These are phyloP conservation scores for Melanogaster broomeanus DNA, from an alignment of 768 basidiomycete species.

Conservation along the genomic window DNA sequence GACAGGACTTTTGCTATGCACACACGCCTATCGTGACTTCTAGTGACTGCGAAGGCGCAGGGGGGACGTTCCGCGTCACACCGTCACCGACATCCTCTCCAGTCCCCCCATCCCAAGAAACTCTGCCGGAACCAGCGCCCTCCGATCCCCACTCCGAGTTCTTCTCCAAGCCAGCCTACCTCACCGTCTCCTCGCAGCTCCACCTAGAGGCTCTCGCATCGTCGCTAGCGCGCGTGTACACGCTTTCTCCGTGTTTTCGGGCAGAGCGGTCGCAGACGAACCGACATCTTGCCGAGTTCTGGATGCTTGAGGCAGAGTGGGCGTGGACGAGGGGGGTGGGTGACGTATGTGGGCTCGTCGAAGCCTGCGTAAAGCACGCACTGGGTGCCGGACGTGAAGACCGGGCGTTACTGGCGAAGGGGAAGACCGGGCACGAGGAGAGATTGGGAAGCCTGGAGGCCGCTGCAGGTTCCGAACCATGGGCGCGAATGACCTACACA, in stretches of 20 bases:
- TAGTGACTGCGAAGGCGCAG: conserved; percentile 95
- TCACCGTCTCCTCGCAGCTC: conserved; percentile 95
- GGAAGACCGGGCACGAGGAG: conserved; percentile 32
- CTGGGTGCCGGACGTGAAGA: conserved; percentile 35
- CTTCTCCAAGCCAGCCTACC: conserved; percentile 74
- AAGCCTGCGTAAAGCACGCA: conserved; percentile 50
- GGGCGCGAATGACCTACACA: conserved; percentile 78
- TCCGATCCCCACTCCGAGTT: conserved; percentile 47
- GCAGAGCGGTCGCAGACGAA: conserved; percentile 88
- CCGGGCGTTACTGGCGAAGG: conserved; percentile 34
- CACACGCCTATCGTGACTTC: conserved; percentile 89
- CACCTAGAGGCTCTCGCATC: conserved; percentile 89
- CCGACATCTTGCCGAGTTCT: conserved; percentile 96
- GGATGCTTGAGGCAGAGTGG: conserved; percentile 99
- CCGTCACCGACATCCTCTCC: conserved; percentile 26
- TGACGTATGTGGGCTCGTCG: conserved; percentile 57
- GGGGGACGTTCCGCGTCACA: conserved; percentile 82
- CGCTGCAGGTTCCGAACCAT: conserved; percentile 43
- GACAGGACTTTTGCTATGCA: conserved; percentile 73
- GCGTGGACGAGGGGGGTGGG: conserved; percentile 53
- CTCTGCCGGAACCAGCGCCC: neutral
- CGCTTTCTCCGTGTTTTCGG: conserved; percentile 91
- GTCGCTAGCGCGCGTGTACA: conserved; percentile 83
- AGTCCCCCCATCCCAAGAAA: conserved; percentile 11
- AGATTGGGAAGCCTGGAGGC: conserved; percentile 37